Conservation (phyloP, 345 rosid genomes). For the Rhizophora apiculata region DNA sequence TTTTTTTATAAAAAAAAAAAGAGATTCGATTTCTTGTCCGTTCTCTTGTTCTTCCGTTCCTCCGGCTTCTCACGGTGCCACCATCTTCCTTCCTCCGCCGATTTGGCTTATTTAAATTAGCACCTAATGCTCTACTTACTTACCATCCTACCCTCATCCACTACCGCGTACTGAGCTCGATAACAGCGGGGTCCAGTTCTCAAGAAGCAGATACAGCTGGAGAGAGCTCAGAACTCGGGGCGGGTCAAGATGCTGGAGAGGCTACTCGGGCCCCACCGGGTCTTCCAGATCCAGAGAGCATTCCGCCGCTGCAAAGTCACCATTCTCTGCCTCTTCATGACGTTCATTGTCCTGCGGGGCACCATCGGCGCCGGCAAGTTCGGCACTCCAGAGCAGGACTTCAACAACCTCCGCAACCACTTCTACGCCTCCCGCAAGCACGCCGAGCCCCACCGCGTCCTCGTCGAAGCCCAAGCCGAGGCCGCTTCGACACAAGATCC, state of each 20-base stretch:
- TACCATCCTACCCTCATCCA: not conserved
- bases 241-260: constrained; percentile 33
- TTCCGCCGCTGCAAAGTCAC: constrained; percentile 61
- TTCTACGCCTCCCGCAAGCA: too few relatives aligned
- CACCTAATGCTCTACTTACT: not conserved
- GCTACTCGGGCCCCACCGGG: constrained; percentile 47
- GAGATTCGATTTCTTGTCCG: not conserved
- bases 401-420: too few relatives aligned
- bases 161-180: too few relatives aligned
- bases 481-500: not conserved
- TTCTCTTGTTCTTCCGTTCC: not conserved
- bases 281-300: constrained; percentile 46
- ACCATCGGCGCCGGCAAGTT: constrained; percentile 67
- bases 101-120: not conserved
- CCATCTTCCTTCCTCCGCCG: constrained; percentile 1
- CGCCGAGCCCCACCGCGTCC: too few relatives aligned
- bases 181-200: too few relatives aligned
- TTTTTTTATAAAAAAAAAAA: too few relatives aligned
- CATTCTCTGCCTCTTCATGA: constrained; percentile 52
- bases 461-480: constrained; percentile 11
- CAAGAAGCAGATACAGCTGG: too few relatives aligned
- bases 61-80: not conserved
- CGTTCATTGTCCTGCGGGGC: constrained; percentile 82
- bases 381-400: constrained; percentile 37
- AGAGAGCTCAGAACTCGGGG: not conserved